Base-by-base conservation (phyloP, 495 filamentous ascomycete species). In the Amniculicola lignicola region DNA sequence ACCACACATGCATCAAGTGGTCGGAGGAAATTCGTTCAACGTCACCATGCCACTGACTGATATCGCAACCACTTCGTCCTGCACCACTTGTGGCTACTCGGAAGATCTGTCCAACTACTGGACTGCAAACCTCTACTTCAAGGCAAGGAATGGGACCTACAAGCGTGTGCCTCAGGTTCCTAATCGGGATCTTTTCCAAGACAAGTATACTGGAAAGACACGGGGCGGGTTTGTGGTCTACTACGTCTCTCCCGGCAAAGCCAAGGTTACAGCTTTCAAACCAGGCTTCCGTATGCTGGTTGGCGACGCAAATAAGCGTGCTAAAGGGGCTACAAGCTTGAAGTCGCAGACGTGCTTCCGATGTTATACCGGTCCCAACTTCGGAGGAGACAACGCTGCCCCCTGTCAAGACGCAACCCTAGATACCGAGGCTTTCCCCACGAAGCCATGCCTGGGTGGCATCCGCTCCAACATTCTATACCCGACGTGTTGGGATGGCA, bases 401-500 rank as follows among this genome's bases (percentile, higher is more conserved):
- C 41, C 41, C 10, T 22, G 41, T 25, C 12, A 5, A 10, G 63
- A 68, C 6, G 73, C 75, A 51, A 74, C 72, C 6, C 59, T 69
- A 11, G 45, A 49, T n/a, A 40, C 16, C 25, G 23, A 6, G 21
- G 59, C 63, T 0, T 69, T 77, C 47, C 75, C 75, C 9, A 66
- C 42, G 15, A 52, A 61, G 47, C 18, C 59, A 2, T 77, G 75
- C 57, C 65, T 56, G 6, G 75, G 74, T 16, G 75, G 75, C 12
- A 77, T 76, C 57, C 67, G 74, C 3, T 68, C 71, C 1, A 72
- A 70, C 12, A 69, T 77, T n/a, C 72, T 71, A 33, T 77, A 75
- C 63, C 75, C 75, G 1, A 73, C 72, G 4, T 77, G 75, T 73
- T 77, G 75, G 75, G 74, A 77, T 51, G 74, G 75, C 43, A 72